Percentiles rank a stretch among this genome's conserved stretches.
Evolutionary conservation across 768 basidiomycete genomes (phyloP).

Genomic region (Rhodotorula paludigena): DNA sequence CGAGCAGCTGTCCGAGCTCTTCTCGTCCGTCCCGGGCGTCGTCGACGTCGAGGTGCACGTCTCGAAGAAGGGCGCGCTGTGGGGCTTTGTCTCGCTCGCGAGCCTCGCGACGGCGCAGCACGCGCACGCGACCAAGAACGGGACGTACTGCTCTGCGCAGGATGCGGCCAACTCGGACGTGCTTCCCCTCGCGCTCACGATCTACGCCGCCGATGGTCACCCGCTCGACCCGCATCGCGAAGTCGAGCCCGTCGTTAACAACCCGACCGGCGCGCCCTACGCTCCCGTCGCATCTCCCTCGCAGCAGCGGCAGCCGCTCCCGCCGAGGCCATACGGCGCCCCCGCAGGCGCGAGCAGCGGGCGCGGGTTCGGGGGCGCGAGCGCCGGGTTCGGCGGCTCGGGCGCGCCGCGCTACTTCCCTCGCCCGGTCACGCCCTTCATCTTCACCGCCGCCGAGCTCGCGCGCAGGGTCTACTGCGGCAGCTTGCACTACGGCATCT

Average conservation of each 20-base stretch:
- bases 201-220: constrained; percentile 13
- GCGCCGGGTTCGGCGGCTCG: not conserved
- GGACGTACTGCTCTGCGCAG: not conserved
- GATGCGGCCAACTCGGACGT: no score
- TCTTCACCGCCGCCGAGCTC: constrained; percentile 30
- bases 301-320: not conserved
- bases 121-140: constrained; percentile 1
- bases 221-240: constrained; percentile 10
- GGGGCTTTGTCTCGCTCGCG: constrained; percentile 12
- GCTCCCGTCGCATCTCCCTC: not conserved
- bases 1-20: not conserved
- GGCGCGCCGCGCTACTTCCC: constrained; percentile 4
- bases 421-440: constrained; percentile 4
- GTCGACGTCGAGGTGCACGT: constrained; percentile 2
- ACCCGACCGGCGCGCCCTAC: not conserved
- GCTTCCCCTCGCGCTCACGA: constrained; percentile 11
- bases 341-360: not conserved
- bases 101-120: constrained; percentile 7
- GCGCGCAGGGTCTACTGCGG: constrained; percentile 25
- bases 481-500: constrained; percentile 14
- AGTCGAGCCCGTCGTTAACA: not conserved
- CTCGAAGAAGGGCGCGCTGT: not conserved
- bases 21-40: constrained; percentile 6
- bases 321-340: no score
- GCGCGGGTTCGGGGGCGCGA: not conserved